Conservation (phyloP, 768 basidiomycete species). For the Kwoniella sp. region DNA sequence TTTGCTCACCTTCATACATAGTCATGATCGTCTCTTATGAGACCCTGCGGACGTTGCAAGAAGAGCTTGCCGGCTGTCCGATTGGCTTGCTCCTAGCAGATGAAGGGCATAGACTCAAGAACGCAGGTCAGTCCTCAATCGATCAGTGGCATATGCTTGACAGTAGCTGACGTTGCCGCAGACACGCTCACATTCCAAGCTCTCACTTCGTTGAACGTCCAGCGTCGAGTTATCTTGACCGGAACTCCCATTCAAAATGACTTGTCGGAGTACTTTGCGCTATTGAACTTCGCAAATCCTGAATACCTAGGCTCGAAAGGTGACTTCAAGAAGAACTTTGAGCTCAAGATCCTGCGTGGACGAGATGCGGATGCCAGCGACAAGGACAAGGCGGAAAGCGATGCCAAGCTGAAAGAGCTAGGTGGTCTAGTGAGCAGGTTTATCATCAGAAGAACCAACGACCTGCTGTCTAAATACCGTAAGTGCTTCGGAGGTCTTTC, state of each 20-base stretch:
- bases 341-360: conserved; percentile 82
- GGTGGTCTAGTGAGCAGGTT: conserved; percentile 83
- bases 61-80: conserved; percentile 68
- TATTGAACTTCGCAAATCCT: conserved; percentile 89
- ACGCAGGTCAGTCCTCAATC: conserved; percentile 62
- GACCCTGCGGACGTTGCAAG: conserved; percentile 75
- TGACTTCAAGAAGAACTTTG: conserved; percentile 92
- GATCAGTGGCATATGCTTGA: no score
- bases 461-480: conserved; percentile 91
- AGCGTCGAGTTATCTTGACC: conserved; percentile 85
- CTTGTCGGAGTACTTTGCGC: conserved; percentile 87
- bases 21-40: conserved; percentile 99
- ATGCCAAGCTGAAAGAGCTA: conserved; percentile 86
- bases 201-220: conserved; percentile 74
- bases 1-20: conserved; percentile 38
- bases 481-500: conserved; percentile 54
- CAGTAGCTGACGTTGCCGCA: no score
- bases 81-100: conserved; percentile 94
- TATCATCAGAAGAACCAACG: conserved; percentile 91
- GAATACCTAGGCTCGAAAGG: conserved; percentile 80
- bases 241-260: conserved; percentile 94
- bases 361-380: conserved; percentile 83
- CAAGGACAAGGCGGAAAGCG: conserved; percentile 68
- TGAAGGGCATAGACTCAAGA: conserved; percentile 95
- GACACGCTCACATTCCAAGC: conserved; percentile 85